Evolutionary conservation across 2,329 filamentous ascomycete genomes (phyloP), one percentile per base, ranked within the genome.

Genomic region (Cadophora luteo-olivacea): DNA sequence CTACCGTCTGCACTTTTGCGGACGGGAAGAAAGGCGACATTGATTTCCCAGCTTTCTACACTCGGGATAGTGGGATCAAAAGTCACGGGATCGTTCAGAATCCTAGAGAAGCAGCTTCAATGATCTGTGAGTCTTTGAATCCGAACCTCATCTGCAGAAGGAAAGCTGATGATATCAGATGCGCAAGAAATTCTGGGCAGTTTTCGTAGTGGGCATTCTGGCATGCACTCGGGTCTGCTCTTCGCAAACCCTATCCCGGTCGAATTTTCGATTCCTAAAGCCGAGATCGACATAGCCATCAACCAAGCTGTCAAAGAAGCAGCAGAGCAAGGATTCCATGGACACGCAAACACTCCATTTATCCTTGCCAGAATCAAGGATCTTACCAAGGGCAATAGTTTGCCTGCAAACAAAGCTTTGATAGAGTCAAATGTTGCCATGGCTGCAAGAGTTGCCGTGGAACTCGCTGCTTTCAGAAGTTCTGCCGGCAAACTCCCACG

Each of bases 1-100:
- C 93, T 25, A 86, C 91, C 48, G 94, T 97, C 0, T 92, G 89
- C 3, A 98, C 96, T 2, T 99, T 98, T 82, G 90, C 93, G 29
- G 93, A 97, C 79, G 93, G 92, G 0, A 87, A 92, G 48, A 80
- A 82, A 32, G 91, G 89, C 1, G 81, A 85, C 6, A 86, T 97
- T 51, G 91, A 97, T 75, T 96, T 98, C 75, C 96, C 96, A 0
- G 93, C 92, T 0, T 99, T 99, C 80, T 99, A 92, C 87, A 92
- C 92, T 0, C 85, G 95, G 51, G 93, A 97, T 52, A 97, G 94
- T 79, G 93, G 94, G 14, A 82, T 91, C 64, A 89, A 84, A 79
- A 97, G 93, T 77, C 95, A 95, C 0, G 87, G 88, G 25, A 87
- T 92, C 0, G 87, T 97, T 52, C 81, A 89, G 64, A 86, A 90